Evolutionary conservation across 371 early-diverging fungal genomes (phyloP).

Genomic region (Funneliformis caledonium): DNA sequence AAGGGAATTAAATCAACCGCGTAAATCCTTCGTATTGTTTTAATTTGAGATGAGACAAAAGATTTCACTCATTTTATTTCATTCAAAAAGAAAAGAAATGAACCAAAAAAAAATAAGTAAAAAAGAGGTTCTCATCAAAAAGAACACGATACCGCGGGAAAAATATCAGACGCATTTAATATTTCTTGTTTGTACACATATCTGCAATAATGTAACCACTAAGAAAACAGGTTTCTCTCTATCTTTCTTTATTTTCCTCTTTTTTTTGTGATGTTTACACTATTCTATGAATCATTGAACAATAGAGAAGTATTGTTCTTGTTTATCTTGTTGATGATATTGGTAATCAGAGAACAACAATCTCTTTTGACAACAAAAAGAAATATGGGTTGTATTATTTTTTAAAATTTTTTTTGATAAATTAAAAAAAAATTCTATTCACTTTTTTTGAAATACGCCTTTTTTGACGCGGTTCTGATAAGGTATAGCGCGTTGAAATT

Average conservation of each 20-base stretch:
- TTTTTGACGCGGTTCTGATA: no score
- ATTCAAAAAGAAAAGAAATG: not conserved
- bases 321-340: not conserved
- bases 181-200: constrained; percentile 26
- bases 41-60: not conserved
- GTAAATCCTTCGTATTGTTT: not conserved
- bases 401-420: no score
- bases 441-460: no score
- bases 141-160: not conserved
- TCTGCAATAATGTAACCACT: constrained; percentile 21
- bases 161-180: not conserved
- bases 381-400: no score
- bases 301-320: not conserved
- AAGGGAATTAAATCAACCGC: not conserved
- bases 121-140: not conserved
- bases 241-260: no score
- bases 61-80: not conserved
- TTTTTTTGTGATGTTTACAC: no score
- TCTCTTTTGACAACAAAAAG: no score
- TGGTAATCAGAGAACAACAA: no score
- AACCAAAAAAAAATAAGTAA: not conserved
- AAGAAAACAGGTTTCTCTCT: not conserved
- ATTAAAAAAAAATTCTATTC: no score
- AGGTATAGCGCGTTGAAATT: no score
- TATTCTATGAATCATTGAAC: not conserved